phyloP scores from a whole-genome alignment of 768 basidiomycete genomes.

The Cystofilobasidium capitatum region DNA sequence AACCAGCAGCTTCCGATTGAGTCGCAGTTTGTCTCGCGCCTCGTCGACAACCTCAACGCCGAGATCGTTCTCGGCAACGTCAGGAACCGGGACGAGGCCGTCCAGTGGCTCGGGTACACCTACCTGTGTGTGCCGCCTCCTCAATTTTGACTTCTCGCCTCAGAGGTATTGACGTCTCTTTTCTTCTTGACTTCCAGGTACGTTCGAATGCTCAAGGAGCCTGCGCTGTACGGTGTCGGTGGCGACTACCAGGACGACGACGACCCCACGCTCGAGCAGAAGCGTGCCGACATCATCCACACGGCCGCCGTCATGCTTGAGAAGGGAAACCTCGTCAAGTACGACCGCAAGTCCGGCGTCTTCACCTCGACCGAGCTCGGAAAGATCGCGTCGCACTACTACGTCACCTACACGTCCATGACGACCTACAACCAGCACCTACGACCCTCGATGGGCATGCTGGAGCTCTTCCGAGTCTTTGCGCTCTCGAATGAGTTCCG shows the following conservation, averaged over 20 bases:
- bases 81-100: slow-evolving; percentile 89
- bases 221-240: slow-evolving; percentile 75
- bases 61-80: slow-evolving; percentile 93
- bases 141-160: not conserved
- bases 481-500: slow-evolving; percentile 94
- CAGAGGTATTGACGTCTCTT: not conserved
- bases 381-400: slow-evolving; percentile 88
- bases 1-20: slow-evolving; percentile 98
- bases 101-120: slow-evolving; percentile 93
- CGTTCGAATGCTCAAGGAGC: slow-evolving; percentile 85
- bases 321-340: slow-evolving; percentile 88
- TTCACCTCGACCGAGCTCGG: slow-evolving; percentile 92
- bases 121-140: slow-evolving; percentile 58
- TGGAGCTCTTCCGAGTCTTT: slow-evolving; percentile 93
- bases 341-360: slow-evolving; percentile 74
- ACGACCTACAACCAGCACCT: slow-evolving; percentile 91
- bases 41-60: slow-evolving; percentile 93
- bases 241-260: slow-evolving; percentile 88
- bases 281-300: slow-evolving; percentile 71
- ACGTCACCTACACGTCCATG: slow-evolving; percentile 93
- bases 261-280: slow-evolving; percentile 65
- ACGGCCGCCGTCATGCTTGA: slow-evolving; percentile 87
- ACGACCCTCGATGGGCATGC: slow-evolving; percentile 67
- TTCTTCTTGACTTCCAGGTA: slow-evolving; percentile 50
- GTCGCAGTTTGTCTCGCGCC: slow-evolving; percentile 78